Conservation (phyloP, 169 alveolate species). For the Plasmodium reichenowi region DNA sequence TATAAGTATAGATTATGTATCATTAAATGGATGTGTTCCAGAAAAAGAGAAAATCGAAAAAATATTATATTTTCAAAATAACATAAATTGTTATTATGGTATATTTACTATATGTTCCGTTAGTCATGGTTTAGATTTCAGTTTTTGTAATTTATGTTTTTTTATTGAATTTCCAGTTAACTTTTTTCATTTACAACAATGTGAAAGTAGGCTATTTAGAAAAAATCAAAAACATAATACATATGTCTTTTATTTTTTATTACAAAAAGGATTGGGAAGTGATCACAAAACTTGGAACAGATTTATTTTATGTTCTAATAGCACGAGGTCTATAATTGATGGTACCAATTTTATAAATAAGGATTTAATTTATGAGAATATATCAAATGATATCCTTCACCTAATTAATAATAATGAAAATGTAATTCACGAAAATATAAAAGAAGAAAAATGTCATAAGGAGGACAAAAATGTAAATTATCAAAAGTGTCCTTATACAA, state of each 20-base stretch:
- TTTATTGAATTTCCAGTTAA: slow-evolving; percentile 53
- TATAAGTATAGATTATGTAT: slow-evolving; percentile 28
- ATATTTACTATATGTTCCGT: slow-evolving; percentile 52
- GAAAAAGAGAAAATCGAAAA: slow-evolving; percentile 63
- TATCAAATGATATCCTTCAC: slow-evolving; percentile 12
- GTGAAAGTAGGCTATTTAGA: slow-evolving; percentile 64
- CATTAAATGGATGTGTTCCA: slow-evolving; percentile 17
- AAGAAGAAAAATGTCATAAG: not conserved
- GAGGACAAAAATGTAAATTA: not conserved
- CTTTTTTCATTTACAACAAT: slow-evolving; percentile 62
- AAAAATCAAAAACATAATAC: slow-evolving; percentile 38
- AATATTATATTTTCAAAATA: slow-evolving; percentile 27
- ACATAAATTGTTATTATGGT: slow-evolving; percentile 38
- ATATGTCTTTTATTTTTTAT: slow-evolving; percentile 47
- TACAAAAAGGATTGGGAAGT: slow-evolving; percentile 63
- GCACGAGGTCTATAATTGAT: slow-evolving; percentile 44
- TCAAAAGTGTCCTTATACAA: not conserved
- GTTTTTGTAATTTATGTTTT: slow-evolving; percentile 56
- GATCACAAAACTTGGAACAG: slow-evolving; percentile 63
- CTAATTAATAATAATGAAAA: not conserved
- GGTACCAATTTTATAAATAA: slow-evolving; percentile 17
- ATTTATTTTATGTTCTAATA: slow-evolving; percentile 33
- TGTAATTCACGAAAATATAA: not conserved
- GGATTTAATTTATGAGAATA: slow-evolving; percentile 37
- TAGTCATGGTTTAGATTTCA: slow-evolving; percentile 68